Conservation (phyloP, 768 basidiomycete species). For the Psilocybe cyanescens region DNA sequence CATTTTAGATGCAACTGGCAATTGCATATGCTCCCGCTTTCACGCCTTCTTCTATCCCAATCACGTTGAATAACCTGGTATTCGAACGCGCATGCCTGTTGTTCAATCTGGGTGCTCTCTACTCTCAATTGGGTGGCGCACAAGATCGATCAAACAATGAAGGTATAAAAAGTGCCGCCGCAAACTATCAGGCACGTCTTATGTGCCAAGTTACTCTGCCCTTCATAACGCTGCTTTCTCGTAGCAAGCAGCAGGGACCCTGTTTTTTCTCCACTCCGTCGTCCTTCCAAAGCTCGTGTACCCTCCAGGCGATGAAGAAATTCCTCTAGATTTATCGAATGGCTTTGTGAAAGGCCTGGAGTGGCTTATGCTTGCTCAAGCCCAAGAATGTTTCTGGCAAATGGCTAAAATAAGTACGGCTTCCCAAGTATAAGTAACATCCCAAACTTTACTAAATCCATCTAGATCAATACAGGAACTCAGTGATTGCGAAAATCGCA, state of each 20-base stretch:
- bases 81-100: slow-evolving; percentile 82
- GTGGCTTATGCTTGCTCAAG: slow-evolving; percentile 87
- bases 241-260: slow-evolving; percentile 71
- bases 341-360: slow-evolving; percentile 67
- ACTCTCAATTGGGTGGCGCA: slow-evolving; percentile 74
- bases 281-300: slow-evolving; percentile 56
- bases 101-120: slow-evolving; percentile 88
- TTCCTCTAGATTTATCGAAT: slow-evolving; percentile 67
- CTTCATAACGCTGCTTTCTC: slow-evolving; percentile 3
- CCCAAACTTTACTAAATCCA: slow-evolving; percentile 16
- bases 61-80: slow-evolving; percentile 71
- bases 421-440: slow-evolving; percentile 5
- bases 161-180: slow-evolving; percentile 83
- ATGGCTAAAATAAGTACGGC: slow-evolving; percentile 78
- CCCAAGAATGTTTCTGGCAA: slow-evolving; percentile 98
- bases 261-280: slow-evolving; percentile 61
- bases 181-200: slow-evolving; percentile 66
- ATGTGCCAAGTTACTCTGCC: neutral
- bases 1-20: slow-evolving; percentile 64
- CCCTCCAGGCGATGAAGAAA: slow-evolving; percentile 53
- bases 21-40: slow-evolving; percentile 80
- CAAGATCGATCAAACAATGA: slow-evolving; percentile 74
- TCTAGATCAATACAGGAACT: slow-evolving; percentile 75
- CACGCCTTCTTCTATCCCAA: slow-evolving; percentile 53
- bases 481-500: slow-evolving; percentile 81